Base-by-base conservation (phyloP, 1,139 yeast genomes). In the Yarrowia galli region DNA sequence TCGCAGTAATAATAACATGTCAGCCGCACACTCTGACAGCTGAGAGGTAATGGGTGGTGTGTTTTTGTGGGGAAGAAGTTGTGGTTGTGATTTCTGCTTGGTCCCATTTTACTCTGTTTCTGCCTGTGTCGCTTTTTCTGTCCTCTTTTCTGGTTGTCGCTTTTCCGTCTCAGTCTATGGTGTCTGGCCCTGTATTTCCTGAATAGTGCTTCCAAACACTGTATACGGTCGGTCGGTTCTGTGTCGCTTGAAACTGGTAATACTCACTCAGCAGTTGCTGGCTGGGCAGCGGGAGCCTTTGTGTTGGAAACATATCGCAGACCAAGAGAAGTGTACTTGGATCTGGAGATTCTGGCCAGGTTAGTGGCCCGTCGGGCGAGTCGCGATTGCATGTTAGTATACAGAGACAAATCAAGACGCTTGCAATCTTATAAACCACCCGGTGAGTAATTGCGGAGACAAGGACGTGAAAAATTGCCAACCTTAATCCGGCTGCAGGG, bases 391-490 rank as follows among this genome's bases (percentile, higher is more conserved):
- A 58, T 58, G 64, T 58, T 58, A 58, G 64, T 58, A 43, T 42
- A 58, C 64, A 40, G 64, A 43, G 63, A 43, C 64, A 58, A 58
- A 58, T 58, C 64, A 58, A 58, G 64, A 58, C 51, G 46, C 64
- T 43, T 32, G 51, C 51, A 43, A 58, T 43, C 64, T 58, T 58
- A 58, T 58, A 58, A 58, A 58, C 64, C 64, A 32, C 42, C 35
- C 51, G 49, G 46, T 58, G 64, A 58, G 64, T 58, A 58, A 58
- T 58, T 58, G 64, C 64, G 64, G 51, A 54, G 61, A 58, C 64
- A 58, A 58, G 64, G 64, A 58, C 51, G 64, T 58, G 64, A 58
- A 58, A 58, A 58, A 58, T 58, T 58, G 64, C 64, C 64, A 58
- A 58, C 64, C 46, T 43, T 58, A 58, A 43, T 42, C 8, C 20